These are phyloP conservation scores for Protea cynaroides DNA, from an alignment of 164 flowering plant species.

Conservation along the genomic window DNA sequence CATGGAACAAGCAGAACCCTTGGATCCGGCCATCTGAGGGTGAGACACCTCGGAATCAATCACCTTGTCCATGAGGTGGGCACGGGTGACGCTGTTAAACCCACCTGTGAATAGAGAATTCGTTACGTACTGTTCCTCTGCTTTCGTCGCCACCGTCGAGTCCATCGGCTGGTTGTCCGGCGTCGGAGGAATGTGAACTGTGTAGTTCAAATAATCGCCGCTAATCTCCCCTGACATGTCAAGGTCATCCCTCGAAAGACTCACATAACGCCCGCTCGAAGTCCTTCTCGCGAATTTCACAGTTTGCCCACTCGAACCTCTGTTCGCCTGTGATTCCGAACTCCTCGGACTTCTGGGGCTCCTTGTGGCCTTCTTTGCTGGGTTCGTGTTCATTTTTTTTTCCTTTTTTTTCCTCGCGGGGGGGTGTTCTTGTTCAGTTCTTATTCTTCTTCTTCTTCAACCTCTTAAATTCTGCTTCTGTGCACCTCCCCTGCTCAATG, in stretches of 20 bases:
- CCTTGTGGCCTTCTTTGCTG: conserved; percentile 38
- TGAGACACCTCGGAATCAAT: conserved; percentile 58
- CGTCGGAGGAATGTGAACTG: conserved; percentile 70
- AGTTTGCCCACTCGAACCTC: conserved; percentile 28
- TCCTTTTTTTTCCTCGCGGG: too few species aligned
- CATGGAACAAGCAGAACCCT: conserved; percentile 49
- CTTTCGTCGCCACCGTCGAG: conserved; percentile 43
- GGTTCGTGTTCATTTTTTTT: too few species aligned
- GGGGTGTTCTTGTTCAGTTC: too few species aligned
- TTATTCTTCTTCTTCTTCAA: too few species aligned
- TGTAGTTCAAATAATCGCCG: conserved; percentile 62
- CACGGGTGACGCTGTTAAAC: conserved; percentile 64
- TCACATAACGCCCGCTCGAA: conserved; percentile 63
- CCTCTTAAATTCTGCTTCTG: too few species aligned
- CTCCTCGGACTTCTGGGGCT: conserved; percentile 23
- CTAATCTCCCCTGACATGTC: conserved; percentile 68
- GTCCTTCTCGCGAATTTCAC: conserved; percentile 66
- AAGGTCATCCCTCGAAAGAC: conserved; percentile 55
- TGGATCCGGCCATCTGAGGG: conserved; percentile 63
- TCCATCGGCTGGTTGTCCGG: conserved; percentile 82
- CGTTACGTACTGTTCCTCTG: conserved; percentile 67
- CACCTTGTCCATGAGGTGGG: conserved; percentile 73
- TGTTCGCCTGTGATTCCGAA: conserved; percentile 19
- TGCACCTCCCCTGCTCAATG: not conserved
- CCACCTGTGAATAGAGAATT: conserved; percentile 68